phyloP scores from a whole-genome alignment of 345 rosid species.

The Syzygium jambos region DNA sequence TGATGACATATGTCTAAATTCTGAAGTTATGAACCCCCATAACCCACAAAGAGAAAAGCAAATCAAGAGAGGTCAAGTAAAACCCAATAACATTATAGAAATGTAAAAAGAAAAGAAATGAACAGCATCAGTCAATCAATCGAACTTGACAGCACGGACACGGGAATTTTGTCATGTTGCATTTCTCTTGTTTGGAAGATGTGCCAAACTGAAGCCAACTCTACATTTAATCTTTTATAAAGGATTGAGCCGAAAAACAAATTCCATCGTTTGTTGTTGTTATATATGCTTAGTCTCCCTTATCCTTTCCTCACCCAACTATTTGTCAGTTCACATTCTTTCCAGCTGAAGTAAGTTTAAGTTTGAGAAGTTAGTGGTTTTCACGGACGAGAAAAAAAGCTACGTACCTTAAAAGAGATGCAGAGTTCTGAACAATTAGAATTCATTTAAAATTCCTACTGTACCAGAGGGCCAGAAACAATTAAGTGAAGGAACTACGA shows the following conservation, averaged over 20 bases:
- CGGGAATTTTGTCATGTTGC: background rate
- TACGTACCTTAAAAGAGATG: background rate
- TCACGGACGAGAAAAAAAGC: background rate
- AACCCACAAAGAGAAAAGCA: background rate
- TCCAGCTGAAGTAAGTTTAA: background rate
- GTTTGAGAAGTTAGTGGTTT: background rate
- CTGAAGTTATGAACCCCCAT: background rate
- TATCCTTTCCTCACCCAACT: background rate
- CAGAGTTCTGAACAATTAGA: background rate
- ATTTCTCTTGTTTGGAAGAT: background rate
- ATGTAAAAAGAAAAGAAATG: background rate
- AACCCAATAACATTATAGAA: background rate
- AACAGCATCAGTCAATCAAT: background rate
- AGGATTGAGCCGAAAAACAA: background rate
- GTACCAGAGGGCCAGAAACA: background rate
- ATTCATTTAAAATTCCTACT: background rate
- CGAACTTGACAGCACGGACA: background rate
- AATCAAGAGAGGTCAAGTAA: background rate
- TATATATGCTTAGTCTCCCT: background rate
- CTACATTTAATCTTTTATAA: background rate
- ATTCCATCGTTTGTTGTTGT: background rate
- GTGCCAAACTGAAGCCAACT: background rate
- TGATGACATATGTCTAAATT: background rate
- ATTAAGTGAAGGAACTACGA: background rate
- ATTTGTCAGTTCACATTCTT: background rate